A percentile compares a stretch with the other conserved stretches of the same genome.
Evolutionary conservation across 805 yeast species (phyloP).

Genomic region (Nakazawaea wickerhamii): DNA sequence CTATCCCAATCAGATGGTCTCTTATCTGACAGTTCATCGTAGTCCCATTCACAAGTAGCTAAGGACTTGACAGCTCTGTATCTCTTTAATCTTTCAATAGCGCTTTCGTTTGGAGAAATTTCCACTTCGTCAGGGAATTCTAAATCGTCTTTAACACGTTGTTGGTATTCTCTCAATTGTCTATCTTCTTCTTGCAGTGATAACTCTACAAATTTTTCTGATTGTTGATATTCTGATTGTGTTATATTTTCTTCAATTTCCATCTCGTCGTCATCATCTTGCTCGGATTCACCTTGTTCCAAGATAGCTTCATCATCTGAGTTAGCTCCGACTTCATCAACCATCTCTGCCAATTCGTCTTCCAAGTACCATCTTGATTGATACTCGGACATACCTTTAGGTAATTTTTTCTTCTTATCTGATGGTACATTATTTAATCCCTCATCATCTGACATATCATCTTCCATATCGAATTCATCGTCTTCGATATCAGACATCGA

Average conservation of each 20-base stretch:
- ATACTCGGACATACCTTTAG: slow-evolving; percentile 71
- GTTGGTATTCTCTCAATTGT: slow-evolving; percentile 66
- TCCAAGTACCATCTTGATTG: slow-evolving; percentile 74
- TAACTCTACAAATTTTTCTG: slow-evolving; percentile 66
- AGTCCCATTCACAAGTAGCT: slow-evolving; percentile 80
- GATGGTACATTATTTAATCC: slow-evolving; percentile 20
- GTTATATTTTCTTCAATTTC: slow-evolving; percentile 29
- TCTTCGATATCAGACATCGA: slow-evolving; percentile 33
- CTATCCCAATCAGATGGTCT: slow-evolving; percentile 73
- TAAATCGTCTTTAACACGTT: slow-evolving; percentile 70
- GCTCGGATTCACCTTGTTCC: slow-evolving; percentile 19
- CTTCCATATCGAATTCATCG: slow-evolving; percentile 24
- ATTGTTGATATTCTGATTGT: slow-evolving; percentile 19
- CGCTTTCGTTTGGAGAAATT: slow-evolving; percentile 69
- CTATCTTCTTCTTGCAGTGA: slow-evolving; percentile 78
- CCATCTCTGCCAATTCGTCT: slow-evolving; percentile 42
- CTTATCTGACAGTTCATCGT: slow-evolving; percentile 71
- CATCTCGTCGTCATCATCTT: slow-evolving; percentile 27
- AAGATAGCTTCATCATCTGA: slow-evolving; percentile 30
- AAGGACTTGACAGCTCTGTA: slow-evolving; percentile 87
- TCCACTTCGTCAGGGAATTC: slow-evolving; percentile 97
- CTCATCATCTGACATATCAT: slow-evolving; percentile 21
- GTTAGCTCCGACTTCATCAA: slow-evolving; percentile 33
- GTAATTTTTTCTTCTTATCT: slow-evolving; percentile 37
- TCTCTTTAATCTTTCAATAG: slow-evolving; percentile 64